Evolutionary conservation across 2,329 filamentous ascomycete species (phyloP).

Genomic region (Sporothrix brunneoviolacea): DNA sequence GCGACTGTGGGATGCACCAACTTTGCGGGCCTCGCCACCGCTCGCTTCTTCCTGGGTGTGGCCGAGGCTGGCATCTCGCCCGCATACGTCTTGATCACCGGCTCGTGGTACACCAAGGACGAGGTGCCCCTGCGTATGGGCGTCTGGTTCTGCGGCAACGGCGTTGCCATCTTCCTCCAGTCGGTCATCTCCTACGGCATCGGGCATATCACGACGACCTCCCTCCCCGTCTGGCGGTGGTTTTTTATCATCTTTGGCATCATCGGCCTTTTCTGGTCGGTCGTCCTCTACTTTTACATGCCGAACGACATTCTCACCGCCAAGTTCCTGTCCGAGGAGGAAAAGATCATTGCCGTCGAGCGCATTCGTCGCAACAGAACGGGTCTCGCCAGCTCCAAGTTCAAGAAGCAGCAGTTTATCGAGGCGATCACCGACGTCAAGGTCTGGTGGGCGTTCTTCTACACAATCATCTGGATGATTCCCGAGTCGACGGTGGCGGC

Average conservation of each 20-base stretch:
- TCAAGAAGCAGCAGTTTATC: constrained; percentile 36
- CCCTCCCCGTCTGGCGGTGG: constrained; percentile 36
- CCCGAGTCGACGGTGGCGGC: constrained; percentile 20
- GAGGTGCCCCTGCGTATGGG: constrained; percentile 45
- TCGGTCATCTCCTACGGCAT: constrained; percentile 47
- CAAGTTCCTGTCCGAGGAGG: too few species aligned
- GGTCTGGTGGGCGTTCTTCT: constrained; percentile 36
- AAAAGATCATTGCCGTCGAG: too few species aligned
- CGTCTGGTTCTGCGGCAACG: constrained; percentile 51
- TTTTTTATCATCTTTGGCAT: constrained; percentile 44
- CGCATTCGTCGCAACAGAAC: too few species aligned
- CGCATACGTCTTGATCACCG: constrained; percentile 44
- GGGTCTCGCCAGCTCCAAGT: constrained; percentile 31
- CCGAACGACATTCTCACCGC: too few species aligned
- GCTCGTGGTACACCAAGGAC: constrained; percentile 47
- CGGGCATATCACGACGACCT: constrained; percentile 40
- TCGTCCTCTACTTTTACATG: constrained; percentile 49
- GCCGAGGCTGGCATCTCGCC: constrained; percentile 46
- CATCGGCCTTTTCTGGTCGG: constrained; percentile 45
- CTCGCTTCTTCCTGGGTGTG: constrained; percentile 39
- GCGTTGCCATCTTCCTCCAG: constrained; percentile 48
- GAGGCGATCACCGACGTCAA: constrained; percentile 35
- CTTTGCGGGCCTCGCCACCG: constrained; percentile 38
- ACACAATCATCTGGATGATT: constrained; percentile 34
- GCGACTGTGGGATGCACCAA: constrained; percentile 45